Evolutionary conservation across 768 basidiomycete species (phyloP).

Genomic region (Termitomyces bulborhizus): DNA sequence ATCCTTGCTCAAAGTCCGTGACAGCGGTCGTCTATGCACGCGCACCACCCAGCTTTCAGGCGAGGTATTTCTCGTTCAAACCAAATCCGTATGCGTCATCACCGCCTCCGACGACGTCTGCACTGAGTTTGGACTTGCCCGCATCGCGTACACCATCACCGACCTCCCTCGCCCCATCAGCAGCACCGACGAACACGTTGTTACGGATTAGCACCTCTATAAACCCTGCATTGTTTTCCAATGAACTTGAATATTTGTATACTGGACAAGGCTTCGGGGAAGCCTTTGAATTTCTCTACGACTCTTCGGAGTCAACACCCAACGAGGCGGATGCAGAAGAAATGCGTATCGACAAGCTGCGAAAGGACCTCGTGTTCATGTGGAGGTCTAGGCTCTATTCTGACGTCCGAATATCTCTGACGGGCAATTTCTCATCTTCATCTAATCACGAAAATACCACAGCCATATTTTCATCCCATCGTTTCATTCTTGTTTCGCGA

Average conservation of each 20-base stretch:
- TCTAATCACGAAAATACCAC: slow-evolving; percentile 63
- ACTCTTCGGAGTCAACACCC: slow-evolving; percentile 49
- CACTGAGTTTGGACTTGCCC: slow-evolving; percentile 50
- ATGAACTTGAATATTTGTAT: slow-evolving; percentile 92
- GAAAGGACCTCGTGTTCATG: slow-evolving; percentile 94
- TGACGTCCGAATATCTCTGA: slow-evolving; percentile 79
- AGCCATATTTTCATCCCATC: slow-evolving; percentile 86
- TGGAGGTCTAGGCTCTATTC: slow-evolving; percentile 94
- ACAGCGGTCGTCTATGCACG: slow-evolving; percentile 88
- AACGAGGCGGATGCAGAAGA: slow-evolving; percentile 39
- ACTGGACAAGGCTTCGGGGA: slow-evolving; percentile 87
- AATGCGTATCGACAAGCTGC: slow-evolving; percentile 73
- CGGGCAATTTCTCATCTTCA: slow-evolving; percentile 60
- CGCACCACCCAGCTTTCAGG: slow-evolving; percentile 88
- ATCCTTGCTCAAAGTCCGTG: background rate
- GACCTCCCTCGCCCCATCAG: slow-evolving; percentile 41
- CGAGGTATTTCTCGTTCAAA: slow-evolving; percentile 78
- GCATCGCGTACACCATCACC: slow-evolving; percentile 27
- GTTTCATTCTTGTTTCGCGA: slow-evolving; percentile 87
- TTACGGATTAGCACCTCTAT: slow-evolving; percentile 62
- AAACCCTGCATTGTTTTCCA: slow-evolving; percentile 77
- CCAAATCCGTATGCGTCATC: slow-evolving; percentile 42
- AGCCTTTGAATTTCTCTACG: slow-evolving; percentile 84
- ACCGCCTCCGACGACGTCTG: slow-evolving; percentile 52
- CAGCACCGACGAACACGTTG: slow-evolving; percentile 33